Base-by-base conservation (phyloP, 2,329 filamentous ascomycete species). In the Talaromyces marneffei region DNA sequence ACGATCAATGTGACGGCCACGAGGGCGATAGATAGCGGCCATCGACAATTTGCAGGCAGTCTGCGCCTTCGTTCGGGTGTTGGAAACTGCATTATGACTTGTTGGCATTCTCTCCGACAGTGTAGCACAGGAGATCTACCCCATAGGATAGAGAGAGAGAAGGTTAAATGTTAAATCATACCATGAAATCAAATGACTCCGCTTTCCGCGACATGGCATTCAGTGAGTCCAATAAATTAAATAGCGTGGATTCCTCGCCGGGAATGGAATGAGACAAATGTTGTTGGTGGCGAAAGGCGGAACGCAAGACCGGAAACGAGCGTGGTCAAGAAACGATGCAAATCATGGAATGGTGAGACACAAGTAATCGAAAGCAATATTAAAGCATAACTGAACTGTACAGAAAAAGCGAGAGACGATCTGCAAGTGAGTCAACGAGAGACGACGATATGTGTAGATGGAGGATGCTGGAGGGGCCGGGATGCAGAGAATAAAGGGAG, bases 11-110 rank as follows among this genome's bases (percentile, higher is more conserved):
- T 54, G 48, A 59, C 12, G 3, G 48, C 40, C 10, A 48, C 48
- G 20, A 40, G 46, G 29, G 56, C 60, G 14, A 62, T 31, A 2
- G 60, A 55, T 8, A 62, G 37, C 3, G 48, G 60, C 60, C 60
- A 62, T 55, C 55, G 55, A 46, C 60, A 62, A 40, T 42, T 53
- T 44, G 60, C 23, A 14, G 60, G 60, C 48, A 62, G 29, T 50
- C 46, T 59, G 46, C 57, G 56, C 57, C 57, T 59, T 25, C 60
- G 55, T n/a, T 62, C 60, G n/a, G 55, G 48, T 25, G 58, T 39
- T 35, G 58, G 39, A 52, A 60, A 62, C 55, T 54, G 50, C 29
- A 59, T 54, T 20, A 39, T 37, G 39, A 20, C 12, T 29, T 6
- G 4, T 55, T 27, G 40, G 33, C n/a, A 25, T 8, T 39, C 29